Evolutionary conservation across 495 filamentous ascomycete species (phyloP), one percentile per base, ranked within the genome.

Genomic region (Penicillium flavigenum): DNA sequence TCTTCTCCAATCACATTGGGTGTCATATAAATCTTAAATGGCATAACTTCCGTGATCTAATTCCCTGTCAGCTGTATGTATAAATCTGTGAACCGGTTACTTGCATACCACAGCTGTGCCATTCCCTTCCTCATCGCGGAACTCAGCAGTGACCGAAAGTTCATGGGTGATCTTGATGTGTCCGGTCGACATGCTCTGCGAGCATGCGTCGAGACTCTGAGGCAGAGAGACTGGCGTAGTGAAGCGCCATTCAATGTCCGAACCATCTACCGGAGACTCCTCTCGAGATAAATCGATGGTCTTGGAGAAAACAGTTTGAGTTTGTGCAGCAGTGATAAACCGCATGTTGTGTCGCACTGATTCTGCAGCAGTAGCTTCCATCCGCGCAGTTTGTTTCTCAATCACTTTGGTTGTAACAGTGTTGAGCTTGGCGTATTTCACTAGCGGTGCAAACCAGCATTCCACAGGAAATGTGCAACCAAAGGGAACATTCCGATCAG

Each of bases 331-430:
- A 19, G 51, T 58, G 0, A 67, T 14, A 29, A 48, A 59, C 27
- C 55, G 43, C 22, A 61, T 39, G 48, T 58, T 46, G 17, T 45
- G 54, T 27, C 45, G 48, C 19, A 42, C 53, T 42, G 63, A 64
- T 44, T 67, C 58, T 0, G 64, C 51, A 16, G 64, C 64, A 17
- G 64, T 67, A 3, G 64, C 61, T n/a, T 59, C 55, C 8, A 67
- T 24, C 19, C 52, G 52, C 16, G 64, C 39, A 52, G 22, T 57
- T 10, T 64, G 62, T 27, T 57, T 64, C 52, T 67, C 61, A 10
- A 48, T 5, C 1, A 66, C 47, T 31, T 51, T 17, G 10, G 63
- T 26, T 0, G 49, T 58, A 26, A 63, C 38, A 17, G 34, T 20
- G 4, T 20, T 38, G 4, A 61, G 46, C 31, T 27, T 63, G 4